Percentiles rank a stretch among this genome's conserved stretches.
Conservation (phyloP, 176 grass and related monocot genomes). For the Bothriochloa decipiens region DNA sequence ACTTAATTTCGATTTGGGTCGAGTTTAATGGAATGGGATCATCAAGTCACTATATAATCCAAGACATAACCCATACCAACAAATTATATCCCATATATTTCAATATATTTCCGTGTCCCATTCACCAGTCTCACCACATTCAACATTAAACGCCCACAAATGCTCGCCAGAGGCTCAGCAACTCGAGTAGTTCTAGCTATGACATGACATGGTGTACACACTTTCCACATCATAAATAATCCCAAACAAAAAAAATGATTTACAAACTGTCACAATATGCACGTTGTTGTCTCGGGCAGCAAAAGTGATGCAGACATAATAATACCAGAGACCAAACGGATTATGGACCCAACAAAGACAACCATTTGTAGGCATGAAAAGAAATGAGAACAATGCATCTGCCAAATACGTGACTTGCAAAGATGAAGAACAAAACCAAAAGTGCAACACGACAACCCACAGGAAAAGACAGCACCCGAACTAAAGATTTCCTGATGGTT, state of each 20-base stretch:
- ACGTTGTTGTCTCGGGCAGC: background rate
- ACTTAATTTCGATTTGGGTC: background rate
- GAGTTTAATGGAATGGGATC: too few relatives aligned
- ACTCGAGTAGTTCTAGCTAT: too few relatives aligned
- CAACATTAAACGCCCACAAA: too few relatives aligned
- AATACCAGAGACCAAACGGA: background rate
- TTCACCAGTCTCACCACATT: too few relatives aligned
- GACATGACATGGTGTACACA: too few relatives aligned
- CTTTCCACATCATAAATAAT: too few relatives aligned
- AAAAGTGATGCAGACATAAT: background rate
- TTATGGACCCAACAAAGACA: slow-evolving; percentile 1
- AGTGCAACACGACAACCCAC: background rate
- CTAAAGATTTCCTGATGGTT: background rate
- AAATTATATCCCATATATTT: too few relatives aligned
- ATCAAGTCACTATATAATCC: too few relatives aligned
- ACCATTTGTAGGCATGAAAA: background rate
- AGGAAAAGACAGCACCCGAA: background rate
- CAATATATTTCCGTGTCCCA: too few relatives aligned
- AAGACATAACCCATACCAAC: too few relatives aligned
- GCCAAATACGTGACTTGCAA: background rate
- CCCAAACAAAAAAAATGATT: background rate
- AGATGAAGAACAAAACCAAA: background rate
- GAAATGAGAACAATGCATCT: background rate
- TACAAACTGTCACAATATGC: background rate
- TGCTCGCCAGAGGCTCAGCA: too few relatives aligned